Evolutionary conservation across 495 filamentous ascomycete genomes (phyloP), one percentile per base, ranked within the genome.

Genomic region (Penicillium longicatenatum): DNA sequence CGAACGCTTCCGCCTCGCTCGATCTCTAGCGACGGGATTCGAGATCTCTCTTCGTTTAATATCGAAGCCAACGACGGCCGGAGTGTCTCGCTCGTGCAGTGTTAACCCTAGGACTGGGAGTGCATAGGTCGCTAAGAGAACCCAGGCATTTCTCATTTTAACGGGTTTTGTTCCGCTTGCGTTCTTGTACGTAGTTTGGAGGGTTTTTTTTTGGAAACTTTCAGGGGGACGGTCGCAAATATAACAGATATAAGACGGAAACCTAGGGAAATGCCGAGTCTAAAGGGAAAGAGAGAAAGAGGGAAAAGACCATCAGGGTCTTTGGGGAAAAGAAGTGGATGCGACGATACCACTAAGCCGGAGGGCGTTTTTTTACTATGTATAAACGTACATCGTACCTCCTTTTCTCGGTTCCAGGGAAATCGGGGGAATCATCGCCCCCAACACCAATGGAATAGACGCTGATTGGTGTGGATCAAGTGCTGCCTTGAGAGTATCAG

Each of bases 11-110:
- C 75, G 63, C 50, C 76, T 70, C 16, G 56, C 49, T 12, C 60
- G 64, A 52, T 76, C 71, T 61, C 76, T 64, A 17, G 61, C 51
- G 2, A 71, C 63, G 1, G 73, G 76, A 54, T 77, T 54, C 1
- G 55, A 7, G 1, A 75, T 35, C 39, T 72, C 60, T 33, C 70
- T 79, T 31, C 77, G 75, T 30, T 72, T 50, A 22, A 77, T 75
- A 52, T 71, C 65, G 16, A 81, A 62, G n/a, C 62, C 42, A 35
- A 79, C 62, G 46, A 78, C 69, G 3, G 70, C 65, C 4, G 76
- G 74, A 10, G 44, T 46, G 48, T 76, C 74, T 56, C 73, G 66
- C 54, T 64, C 48, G 24, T 63, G 60, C 16, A 78, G 67, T 26
- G 55, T 68, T 24, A 78, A 54, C 4, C 61, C 52, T 41, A 63